phyloP scores from a whole-genome alignment of 345 rosid species.

The Brassica rapa region DNA sequence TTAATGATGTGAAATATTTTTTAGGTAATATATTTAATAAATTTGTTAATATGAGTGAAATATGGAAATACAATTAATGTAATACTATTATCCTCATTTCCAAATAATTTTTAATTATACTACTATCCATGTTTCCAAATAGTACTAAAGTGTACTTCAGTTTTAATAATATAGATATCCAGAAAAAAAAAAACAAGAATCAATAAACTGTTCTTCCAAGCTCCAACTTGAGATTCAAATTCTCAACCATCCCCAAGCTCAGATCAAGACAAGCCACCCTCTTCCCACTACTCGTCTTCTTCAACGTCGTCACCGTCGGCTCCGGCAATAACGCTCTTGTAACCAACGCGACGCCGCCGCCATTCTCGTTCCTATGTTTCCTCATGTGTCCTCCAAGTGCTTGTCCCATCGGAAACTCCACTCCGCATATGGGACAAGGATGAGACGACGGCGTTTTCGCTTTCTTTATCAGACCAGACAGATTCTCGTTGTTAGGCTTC shows the following conservation, averaged over 20 bases:
- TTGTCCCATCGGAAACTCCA: conserved; percentile 83
- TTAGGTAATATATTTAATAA: no score
- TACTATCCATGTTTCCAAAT: no score
- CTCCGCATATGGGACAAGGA: conserved; percentile 87
- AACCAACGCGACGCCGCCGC: conserved; percentile 33
- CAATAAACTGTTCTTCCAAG: conserved; percentile 43
- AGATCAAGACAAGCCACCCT: conserved; percentile 43
- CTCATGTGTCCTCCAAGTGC: conserved; percentile 98
- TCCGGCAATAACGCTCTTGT: conserved; percentile 46
- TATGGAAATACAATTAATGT: no score
- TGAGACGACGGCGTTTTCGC: conserved; percentile 56
- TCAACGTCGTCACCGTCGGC: conserved; percentile 47
- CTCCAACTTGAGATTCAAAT: conserved; percentile 40
- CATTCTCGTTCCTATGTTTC: conserved; percentile 56
- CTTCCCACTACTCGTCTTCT: conserved; percentile 37
- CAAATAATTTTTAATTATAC: no score
- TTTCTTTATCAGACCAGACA: conserved; percentile 32
- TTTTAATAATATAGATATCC: no score
- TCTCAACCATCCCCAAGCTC: conserved; percentile 30
- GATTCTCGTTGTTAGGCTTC: conserved; percentile 47
- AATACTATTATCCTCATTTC: no score
- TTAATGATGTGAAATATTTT: no score
- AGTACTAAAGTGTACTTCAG: no score
- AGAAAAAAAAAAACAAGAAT: conserved; percentile 5
- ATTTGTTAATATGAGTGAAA: no score